Evolutionary conservation across 257 asterid genomes (phyloP).

Genomic region (Gardenia jasminoides): DNA sequence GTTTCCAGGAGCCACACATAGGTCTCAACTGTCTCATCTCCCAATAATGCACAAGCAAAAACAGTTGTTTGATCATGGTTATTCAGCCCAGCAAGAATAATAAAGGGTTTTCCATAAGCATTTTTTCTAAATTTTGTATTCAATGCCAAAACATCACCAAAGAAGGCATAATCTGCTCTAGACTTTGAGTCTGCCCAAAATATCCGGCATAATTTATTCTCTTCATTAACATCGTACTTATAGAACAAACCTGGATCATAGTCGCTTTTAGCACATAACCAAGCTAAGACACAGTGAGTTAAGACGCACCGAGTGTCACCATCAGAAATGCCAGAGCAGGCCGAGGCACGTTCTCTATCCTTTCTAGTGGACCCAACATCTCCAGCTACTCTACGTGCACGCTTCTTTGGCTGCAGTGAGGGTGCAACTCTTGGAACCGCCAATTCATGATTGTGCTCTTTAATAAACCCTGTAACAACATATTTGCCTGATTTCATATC

Average conservation of each 20-base stretch:
- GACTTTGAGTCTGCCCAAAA: conserved; percentile 9
- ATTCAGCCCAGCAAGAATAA: not conserved
- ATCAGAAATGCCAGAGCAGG: not conserved
- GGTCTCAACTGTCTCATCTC: conserved; percentile 17
- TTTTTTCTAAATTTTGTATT: not conserved
- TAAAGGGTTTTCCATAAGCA: conserved; percentile 10
- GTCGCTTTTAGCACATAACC: not conserved
- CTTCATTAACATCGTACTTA: conserved; percentile 4
- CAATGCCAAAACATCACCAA: conserved; percentile 6
- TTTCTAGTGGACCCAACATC: not conserved
- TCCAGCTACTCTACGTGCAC: not conserved
- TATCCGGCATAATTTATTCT: not conserved
- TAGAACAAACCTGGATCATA: conserved; percentile 1
- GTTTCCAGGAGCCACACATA: conserved; percentile 14
- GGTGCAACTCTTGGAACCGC: not conserved
- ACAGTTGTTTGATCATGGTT: conserved; percentile 12
- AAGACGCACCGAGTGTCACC: not conserved
- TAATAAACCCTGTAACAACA: not conserved
- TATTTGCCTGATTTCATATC: conserved; percentile 1
- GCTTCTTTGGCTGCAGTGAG: not conserved
- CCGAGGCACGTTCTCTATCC: not conserved
- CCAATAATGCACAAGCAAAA: conserved; percentile 21
- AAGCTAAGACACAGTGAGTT: not conserved
- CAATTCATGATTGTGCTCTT: conserved; percentile 10
- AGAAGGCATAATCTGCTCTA: conserved; percentile 12